Evolutionary conservation across 2,329 filamentous ascomycete species (phyloP).

Genomic region (Diaporthe nobilis): DNA sequence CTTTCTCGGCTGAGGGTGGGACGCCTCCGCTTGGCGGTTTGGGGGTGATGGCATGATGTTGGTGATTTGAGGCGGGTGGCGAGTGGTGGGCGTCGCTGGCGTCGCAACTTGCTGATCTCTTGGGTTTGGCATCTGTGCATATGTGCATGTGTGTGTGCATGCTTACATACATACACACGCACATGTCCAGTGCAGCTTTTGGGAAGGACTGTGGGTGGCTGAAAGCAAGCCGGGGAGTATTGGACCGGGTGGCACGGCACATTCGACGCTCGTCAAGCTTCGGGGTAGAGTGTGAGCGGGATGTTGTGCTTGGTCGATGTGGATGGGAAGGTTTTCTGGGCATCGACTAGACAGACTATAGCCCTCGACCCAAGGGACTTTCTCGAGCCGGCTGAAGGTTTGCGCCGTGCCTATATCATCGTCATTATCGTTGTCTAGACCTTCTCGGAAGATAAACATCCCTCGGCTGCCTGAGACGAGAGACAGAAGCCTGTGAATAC

Average conservation of each 20-base stretch:
- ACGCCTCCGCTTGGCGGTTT: constrained; percentile 19
- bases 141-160: neutral
- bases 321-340: neutral
- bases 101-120: neutral
- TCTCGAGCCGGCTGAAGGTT: neutral
- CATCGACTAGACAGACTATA: neutral
- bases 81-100: neutral
- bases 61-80: constrained; percentile 11
- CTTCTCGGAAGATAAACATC: neutral
- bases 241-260: neutral
- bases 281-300: constrained; percentile 6
- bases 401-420: neutral
- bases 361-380: no score
- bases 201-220: constrained; percentile 11
- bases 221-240: neutral
- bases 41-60: constrained; percentile 21
- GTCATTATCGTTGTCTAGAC: neutral
- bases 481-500: constrained; percentile 24
- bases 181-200: constrained; percentile 6
- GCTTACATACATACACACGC: neutral
- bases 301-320: neutral
- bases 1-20: neutral
- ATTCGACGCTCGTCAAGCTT: neutral
- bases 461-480: neutral
- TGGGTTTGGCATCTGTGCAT: neutral